These are phyloP conservation scores for Trifolium dubium DNA, from an alignment of 306 rosid genomes.

Conservation along the genomic window DNA sequence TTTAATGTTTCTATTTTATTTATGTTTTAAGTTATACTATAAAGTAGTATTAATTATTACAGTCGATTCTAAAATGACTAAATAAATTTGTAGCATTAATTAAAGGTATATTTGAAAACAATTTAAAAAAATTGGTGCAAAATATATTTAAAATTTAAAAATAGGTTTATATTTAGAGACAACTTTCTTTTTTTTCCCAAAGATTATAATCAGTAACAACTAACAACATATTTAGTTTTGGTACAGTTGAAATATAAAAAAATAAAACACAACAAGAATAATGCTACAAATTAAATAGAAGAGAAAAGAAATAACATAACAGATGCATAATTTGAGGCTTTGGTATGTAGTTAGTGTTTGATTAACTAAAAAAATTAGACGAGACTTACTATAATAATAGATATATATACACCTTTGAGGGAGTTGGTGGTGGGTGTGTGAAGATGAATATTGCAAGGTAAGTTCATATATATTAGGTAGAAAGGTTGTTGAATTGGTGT, in stretches of 20 bases:
- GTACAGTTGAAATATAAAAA: neutral
- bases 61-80: no score
- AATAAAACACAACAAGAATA: neutral
- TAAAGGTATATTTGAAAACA: no score
- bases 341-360: neutral
- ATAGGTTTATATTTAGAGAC: neutral
- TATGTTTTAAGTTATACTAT: no score
- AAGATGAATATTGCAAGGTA: no score
- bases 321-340: no score
- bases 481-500: slow-evolving; percentile 7
- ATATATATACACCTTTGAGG: slow-evolving; percentile 20
- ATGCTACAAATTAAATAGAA: neutral
- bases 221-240: neutral
- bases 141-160: no score
- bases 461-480: no score
- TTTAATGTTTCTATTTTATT: no score
- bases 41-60: no score
- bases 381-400: neutral
- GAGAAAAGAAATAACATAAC: neutral
- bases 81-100: no score
- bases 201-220: neutral
- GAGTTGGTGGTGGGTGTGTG: neutral
- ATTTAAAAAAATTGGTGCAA: no score
- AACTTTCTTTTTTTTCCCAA: neutral
- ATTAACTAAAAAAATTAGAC: neutral